phyloP scores from a whole-genome alignment of 2,329 filamentous ascomycete species.

The Xylariomycetidae sp. region DNA sequence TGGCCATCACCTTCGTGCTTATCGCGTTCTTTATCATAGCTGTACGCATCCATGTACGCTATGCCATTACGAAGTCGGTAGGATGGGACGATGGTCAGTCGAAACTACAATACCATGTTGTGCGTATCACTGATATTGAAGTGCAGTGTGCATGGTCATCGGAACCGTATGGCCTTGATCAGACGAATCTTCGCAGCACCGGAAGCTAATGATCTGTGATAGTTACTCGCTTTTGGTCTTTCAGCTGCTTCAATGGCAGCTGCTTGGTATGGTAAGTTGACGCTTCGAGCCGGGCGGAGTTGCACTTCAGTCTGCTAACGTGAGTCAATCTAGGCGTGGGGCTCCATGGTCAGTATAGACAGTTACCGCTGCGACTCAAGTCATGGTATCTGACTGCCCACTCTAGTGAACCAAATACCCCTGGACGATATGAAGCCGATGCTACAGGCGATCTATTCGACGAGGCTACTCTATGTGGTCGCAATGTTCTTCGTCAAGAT shows the following conservation, averaged over 20 bases:
- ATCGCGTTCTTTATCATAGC: conserved; percentile 4
- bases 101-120: too few species aligned
- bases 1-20: conserved; percentile 4
- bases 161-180: too few species aligned
- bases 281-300: too few species aligned
- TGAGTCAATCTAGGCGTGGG: conserved; percentile 1
- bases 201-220: too few species aligned
- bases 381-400: neutral
- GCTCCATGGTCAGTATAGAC: conserved; percentile 2
- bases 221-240: conserved; percentile 8
- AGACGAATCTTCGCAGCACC: too few species aligned
- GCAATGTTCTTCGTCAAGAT: conserved; percentile 9
- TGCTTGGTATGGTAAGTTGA: conserved; percentile 5
- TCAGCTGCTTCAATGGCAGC: conserved; percentile 6
- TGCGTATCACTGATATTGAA: too few species aligned
- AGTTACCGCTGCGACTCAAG: neutral
- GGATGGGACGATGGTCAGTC: conserved; percentile 6
- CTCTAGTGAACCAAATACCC: neutral
- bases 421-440: conserved; percentile 4
- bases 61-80: conserved; percentile 6
- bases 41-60: conserved; percentile 5
- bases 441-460: conserved; percentile 8
- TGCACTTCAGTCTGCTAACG: neutral
- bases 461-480: conserved; percentile 6
- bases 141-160: too few species aligned